Evolutionary conservation across 2,329 filamentous ascomycete species (phyloP).

Genomic region (Alternaria triticimaculans): DNA sequence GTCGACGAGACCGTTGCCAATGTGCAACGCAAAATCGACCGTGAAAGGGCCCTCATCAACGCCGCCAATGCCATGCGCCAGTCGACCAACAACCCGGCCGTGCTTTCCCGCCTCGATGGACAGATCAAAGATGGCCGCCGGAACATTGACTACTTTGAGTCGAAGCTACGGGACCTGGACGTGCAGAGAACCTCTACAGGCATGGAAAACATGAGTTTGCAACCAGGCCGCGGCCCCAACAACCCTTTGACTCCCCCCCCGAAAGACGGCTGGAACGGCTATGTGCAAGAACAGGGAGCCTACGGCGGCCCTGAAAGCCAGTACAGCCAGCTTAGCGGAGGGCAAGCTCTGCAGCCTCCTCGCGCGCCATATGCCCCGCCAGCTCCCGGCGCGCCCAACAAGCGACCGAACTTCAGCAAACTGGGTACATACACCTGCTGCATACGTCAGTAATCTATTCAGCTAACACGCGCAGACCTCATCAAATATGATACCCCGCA

Average conservation of each 20-base stretch:
- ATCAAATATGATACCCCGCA: conserved; percentile 98
- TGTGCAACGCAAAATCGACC: conserved; percentile 96
- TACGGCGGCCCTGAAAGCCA: conserved; percentile 62
- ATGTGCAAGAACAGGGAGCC: conserved; percentile 64
- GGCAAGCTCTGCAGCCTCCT: conserved; percentile 78
- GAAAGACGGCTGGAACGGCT: conserved; percentile 68
- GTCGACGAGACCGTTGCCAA: conserved; percentile 72
- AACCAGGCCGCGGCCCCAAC: conserved; percentile 52
- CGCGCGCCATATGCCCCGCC: conserved; percentile 79
- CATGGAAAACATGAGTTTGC: conserved; percentile 70
- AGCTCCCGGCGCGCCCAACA: conserved; percentile 69
- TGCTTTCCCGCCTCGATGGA: conserved; percentile 87
- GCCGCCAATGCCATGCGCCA: conserved; percentile 94
- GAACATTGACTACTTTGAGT: conserved; percentile 95
- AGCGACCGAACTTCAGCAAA: conserved; percentile 90
- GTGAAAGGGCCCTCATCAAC: conserved; percentile 93
- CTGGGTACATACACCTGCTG: conserved; percentile 69
- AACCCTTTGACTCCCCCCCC: conserved; percentile 66
- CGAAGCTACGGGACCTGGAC: conserved; percentile 86
- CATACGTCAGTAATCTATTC: too few species aligned
- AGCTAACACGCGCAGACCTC: conserved; percentile 67
- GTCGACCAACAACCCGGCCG: conserved; percentile 91
- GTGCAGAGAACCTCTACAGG: conserved; percentile 75
- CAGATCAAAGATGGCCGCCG: conserved; percentile 92
- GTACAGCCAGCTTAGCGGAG: conserved; percentile 68